A percentile compares a stretch with the other conserved stretches of the same genome.
Conservation (phyloP, 2,329 filamentous ascomycete genomes). For the Pseudogymnoascus sp. region DNA sequence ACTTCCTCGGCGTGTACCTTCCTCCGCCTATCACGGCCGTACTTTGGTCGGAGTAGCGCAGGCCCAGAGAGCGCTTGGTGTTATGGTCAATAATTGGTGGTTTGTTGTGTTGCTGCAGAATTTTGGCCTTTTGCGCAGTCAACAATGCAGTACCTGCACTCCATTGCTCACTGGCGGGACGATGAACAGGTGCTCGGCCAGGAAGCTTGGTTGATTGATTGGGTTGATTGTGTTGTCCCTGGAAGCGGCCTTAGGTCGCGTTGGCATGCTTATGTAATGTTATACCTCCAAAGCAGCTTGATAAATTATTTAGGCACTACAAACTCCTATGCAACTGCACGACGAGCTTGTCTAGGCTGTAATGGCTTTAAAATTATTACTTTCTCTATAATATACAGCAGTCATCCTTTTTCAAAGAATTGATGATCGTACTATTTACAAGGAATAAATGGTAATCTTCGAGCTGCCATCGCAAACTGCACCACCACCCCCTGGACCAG, state of each 20-base stretch:
- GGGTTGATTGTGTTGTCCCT: not conserved
- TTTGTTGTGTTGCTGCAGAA: not conserved
- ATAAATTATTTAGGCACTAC: not conserved
- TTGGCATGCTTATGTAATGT: not conserved
- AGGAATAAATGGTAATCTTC: not conserved
- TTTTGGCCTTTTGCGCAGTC: slow-evolving; percentile 4
- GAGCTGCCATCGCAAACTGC: not conserved
- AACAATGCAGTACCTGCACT: slow-evolving; percentile 6
- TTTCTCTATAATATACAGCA: not conserved
- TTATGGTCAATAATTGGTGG: not conserved
- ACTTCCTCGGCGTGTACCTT: not conserved
- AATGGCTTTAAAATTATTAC: not conserved
- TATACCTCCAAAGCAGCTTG: not conserved
- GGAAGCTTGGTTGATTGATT: slow-evolving; percentile 2
- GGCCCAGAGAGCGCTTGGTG: not conserved
- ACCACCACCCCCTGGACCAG: not conserved
- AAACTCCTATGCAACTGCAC: not conserved
- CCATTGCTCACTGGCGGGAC: slow-evolving; percentile 2
- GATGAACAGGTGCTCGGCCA: not conserved
- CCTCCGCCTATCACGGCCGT: not conserved
- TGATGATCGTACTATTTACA: not conserved
- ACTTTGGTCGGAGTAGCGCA: not conserved
- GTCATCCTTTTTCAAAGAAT: not conserved
- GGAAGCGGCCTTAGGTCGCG: not conserved
- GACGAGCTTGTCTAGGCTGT: not conserved